These are phyloP conservation scores for Citrus medica DNA, from an alignment of 345 rosid genomes.

Conservation along the genomic window DNA sequence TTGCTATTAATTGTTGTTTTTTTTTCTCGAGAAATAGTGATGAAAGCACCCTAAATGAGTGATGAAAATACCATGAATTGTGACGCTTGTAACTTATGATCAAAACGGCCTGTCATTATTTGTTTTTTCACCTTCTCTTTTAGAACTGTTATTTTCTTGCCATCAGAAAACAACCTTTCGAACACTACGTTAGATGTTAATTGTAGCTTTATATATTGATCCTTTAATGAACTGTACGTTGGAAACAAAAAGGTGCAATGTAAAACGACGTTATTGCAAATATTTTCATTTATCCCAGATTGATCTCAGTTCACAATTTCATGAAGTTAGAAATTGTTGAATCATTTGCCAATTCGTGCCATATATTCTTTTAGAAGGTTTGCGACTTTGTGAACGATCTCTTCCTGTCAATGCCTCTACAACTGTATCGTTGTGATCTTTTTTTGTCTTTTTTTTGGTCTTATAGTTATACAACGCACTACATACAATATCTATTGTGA, in stretches of 20 bases:
- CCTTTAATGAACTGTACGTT: too few relatives aligned
- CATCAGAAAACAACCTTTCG: conserved; percentile 20
- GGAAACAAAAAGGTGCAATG: conserved; percentile 19
- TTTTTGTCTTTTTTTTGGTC: too few relatives aligned
- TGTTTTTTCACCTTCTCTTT: background rate
- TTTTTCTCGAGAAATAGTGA: background rate
- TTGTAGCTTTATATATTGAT: background rate
- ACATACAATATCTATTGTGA: too few relatives aligned
- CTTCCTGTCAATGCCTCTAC: too few relatives aligned
- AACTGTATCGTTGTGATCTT: too few relatives aligned
- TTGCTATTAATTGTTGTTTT: background rate
- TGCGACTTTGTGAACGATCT: too few relatives aligned
- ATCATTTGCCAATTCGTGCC: conserved; percentile 25
- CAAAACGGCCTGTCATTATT: background rate
- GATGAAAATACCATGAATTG: conserved; percentile 1
- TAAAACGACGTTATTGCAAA: too few relatives aligned
- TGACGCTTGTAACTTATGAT: background rate
- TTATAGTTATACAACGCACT: too few relatives aligned
- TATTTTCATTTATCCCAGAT: background rate
- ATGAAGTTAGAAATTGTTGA: conserved; percentile 7
- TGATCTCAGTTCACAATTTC: conserved; percentile 13
- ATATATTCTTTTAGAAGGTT: background rate
- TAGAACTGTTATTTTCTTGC: background rate
- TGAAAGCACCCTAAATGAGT: conserved; percentile 18
- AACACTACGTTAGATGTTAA: background rate